phyloP scores from a whole-genome alignment of 208 protist genomes.

The Lotmaria passim region DNA sequence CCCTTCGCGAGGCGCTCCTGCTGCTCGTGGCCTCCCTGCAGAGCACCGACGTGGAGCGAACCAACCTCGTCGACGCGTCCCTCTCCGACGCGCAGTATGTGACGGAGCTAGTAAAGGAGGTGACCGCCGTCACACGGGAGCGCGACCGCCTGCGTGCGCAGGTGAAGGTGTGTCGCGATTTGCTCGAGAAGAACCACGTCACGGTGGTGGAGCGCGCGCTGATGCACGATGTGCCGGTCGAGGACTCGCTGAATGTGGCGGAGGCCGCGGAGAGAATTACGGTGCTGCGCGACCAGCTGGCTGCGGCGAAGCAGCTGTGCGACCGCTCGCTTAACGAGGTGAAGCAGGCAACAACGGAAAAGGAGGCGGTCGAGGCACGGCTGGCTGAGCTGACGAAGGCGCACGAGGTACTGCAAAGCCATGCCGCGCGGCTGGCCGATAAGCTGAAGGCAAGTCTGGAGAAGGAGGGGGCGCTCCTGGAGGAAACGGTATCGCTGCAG shows the following conservation, averaged over 20 bases:
- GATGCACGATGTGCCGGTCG: slow-evolving; percentile 72
- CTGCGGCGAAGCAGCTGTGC: slow-evolving; percentile 43
- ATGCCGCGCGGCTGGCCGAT: slow-evolving; percentile 41
- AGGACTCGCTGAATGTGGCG: slow-evolving; percentile 67
- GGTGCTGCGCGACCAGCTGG: slow-evolving; percentile 57
- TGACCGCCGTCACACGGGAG: slow-evolving; percentile 47
- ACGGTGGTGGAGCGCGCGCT: slow-evolving; percentile 69
- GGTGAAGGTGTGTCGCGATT: slow-evolving; percentile 46
- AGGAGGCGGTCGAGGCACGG: slow-evolving; percentile 25
- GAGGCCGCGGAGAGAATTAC: slow-evolving; percentile 75
- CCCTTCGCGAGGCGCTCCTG: slow-evolving; percentile 33
- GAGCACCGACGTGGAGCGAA: slow-evolving; percentile 55
- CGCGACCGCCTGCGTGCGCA: slow-evolving; percentile 44
- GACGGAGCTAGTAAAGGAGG: slow-evolving; percentile 47
- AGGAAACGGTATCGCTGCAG: slow-evolving; percentile 52
- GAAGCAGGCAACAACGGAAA: slow-evolving; percentile 26
- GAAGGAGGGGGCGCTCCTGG: slow-evolving; percentile 49
- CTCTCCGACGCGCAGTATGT: slow-evolving; percentile 69
- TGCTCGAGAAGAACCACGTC: slow-evolving; percentile 84
- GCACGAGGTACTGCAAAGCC: slow-evolving; percentile 42
- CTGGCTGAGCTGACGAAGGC: slow-evolving; percentile 25
- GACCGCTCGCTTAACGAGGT: slow-evolving; percentile 34
- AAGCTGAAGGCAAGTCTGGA: slow-evolving; percentile 43
- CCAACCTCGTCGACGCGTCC: slow-evolving; percentile 58
- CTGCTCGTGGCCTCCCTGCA: slow-evolving; percentile 38